Conservation (phyloP, 345 rosid genomes). For the Capsella bursapastoris region DNA sequence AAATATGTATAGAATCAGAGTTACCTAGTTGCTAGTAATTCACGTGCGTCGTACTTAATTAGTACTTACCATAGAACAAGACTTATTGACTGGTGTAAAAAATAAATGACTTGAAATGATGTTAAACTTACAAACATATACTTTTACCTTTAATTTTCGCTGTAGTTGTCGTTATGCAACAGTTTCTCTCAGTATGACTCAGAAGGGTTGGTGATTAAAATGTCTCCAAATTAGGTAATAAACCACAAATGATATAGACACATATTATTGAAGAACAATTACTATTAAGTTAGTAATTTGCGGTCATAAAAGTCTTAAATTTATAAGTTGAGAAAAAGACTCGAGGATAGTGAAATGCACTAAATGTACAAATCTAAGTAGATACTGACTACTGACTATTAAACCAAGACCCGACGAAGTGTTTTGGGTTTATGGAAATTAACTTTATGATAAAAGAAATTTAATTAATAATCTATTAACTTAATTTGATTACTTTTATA, state of each 20-base stretch:
- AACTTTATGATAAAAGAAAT: background rate
- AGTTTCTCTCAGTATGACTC: background rate
- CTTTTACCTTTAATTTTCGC: background rate
- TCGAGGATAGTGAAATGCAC: constrained; percentile 37
- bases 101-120: background rate
- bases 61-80: background rate
- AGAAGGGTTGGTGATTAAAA: constrained; percentile 4
- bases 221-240: constrained; percentile 23
- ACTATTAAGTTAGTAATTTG: background rate
- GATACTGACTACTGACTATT: constrained; percentile 28
- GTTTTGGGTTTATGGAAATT: constrained; percentile 1
- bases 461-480: background rate
- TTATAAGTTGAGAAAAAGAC: constrained; percentile 27
- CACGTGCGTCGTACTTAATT: background rate
- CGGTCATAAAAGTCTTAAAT: constrained; percentile 9
- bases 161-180: constrained; percentile 6
- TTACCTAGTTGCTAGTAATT: background rate
- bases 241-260: constrained; percentile 5
- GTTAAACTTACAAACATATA: constrained; percentile 4
- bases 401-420: constrained; percentile 27
- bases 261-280: background rate
- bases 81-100: too few relatives aligned
- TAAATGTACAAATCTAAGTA: constrained; percentile 25
- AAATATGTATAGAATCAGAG: background rate
- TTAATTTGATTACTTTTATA: background rate